These are phyloP conservation scores for Talaromyces funiculosus DNA, from an alignment of 2,329 filamentous ascomycete genomes.

Conservation along the genomic window DNA sequence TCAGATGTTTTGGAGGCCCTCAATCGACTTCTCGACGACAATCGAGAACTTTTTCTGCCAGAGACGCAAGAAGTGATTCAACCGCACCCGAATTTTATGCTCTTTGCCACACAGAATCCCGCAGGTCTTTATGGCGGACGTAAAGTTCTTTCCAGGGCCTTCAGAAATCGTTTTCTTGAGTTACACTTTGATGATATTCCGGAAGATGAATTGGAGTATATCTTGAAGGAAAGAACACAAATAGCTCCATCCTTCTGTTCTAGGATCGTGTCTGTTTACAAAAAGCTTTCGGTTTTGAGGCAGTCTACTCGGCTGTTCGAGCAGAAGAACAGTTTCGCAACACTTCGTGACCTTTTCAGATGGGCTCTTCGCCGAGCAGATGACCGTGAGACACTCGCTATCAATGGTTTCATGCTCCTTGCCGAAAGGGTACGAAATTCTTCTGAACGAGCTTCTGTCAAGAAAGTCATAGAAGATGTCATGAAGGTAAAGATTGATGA, in stretches of 20 bases:
- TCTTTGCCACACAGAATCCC: conserved; percentile 97
- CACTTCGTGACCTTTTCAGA: conserved; percentile 86
- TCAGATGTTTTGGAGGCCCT: conserved; percentile 95
- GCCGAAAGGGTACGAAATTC: conserved; percentile 90
- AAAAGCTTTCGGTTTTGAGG: conserved; percentile 79
- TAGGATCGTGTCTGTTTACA: conserved; percentile 88
- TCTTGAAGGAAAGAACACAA: conserved; percentile 79
- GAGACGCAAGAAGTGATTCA: conserved; percentile 93
- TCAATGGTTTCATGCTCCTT: conserved; percentile 93
- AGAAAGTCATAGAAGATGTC: conserved; percentile 78
- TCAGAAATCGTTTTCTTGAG: conserved; percentile 94
- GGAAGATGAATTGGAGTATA: conserved; percentile 85
- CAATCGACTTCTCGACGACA: conserved; percentile 93
- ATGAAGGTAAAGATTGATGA: conserved; percentile 82
- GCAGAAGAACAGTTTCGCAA: conserved; percentile 95
- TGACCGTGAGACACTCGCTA: conserved; percentile 78
- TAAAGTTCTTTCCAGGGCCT: conserved; percentile 87
- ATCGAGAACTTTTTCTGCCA: conserved; percentile 88
- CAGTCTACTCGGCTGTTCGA: conserved; percentile 92
- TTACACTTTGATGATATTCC: conserved; percentile 98
- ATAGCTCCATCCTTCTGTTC: conserved; percentile 88
- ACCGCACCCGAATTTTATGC: conserved; percentile 91
- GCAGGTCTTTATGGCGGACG: conserved; percentile 91
- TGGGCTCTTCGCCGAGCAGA: conserved; percentile 87
- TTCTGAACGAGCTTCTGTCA: conserved; percentile 79